phyloP scores from a whole-genome alignment of 495 filamentous ascomycete species.

The Trichocladium antarcticum region DNA sequence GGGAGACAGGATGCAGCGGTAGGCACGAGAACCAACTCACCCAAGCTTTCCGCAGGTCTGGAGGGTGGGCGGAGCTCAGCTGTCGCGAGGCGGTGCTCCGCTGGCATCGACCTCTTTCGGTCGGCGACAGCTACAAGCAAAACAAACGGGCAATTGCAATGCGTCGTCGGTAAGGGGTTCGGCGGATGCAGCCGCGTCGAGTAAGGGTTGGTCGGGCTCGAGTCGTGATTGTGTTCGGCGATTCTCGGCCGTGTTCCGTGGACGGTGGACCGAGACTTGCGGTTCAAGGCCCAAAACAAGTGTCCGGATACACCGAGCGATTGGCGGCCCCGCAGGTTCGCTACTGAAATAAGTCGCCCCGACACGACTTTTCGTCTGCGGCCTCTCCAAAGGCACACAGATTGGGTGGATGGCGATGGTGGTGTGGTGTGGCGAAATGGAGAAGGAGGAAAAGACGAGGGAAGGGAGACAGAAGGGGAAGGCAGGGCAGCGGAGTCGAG shows the following conservation, averaged over 20 bases:
- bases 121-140: background rate
- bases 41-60: background rate
- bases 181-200: background rate
- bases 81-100: slow-evolving; percentile 6
- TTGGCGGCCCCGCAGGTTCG: slow-evolving; percentile 2
- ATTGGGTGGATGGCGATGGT: slow-evolving; percentile 21
- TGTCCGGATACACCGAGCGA: background rate
- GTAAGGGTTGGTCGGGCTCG: background rate
- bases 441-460: slow-evolving; percentile 23
- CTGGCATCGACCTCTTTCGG: slow-evolving; percentile 2
- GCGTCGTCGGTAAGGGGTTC: background rate
- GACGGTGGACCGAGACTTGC: no score
- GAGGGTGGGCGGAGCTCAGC: slow-evolving; percentile 11
- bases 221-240: background rate
- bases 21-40: slow-evolving; percentile 11
- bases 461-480: slow-evolving; percentile 17
- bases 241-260: no score
- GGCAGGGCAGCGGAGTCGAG: slow-evolving; percentile 12
- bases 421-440: slow-evolving; percentile 20
- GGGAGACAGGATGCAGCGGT: no score
- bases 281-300: background rate
- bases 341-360: slow-evolving; percentile 16
- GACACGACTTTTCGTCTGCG: slow-evolving; percentile 23
- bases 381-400: slow-evolving; percentile 19
- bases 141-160: slow-evolving; percentile 1